These are phyloP conservation scores for Plicaturopsis crispa DNA, from an alignment of 768 basidiomycete genomes.

Conservation along the genomic window DNA sequence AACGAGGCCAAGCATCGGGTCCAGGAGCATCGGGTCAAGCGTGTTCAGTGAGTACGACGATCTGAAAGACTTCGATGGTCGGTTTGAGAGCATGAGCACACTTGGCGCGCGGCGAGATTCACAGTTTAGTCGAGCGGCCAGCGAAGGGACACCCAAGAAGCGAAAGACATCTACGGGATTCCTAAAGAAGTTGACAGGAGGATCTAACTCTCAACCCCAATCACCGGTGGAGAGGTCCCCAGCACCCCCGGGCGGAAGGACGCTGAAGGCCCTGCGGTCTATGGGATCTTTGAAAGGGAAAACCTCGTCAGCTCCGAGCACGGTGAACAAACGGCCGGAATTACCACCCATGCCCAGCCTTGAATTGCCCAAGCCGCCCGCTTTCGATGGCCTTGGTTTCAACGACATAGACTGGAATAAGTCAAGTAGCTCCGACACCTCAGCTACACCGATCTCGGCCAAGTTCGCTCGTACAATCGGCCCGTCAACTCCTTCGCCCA, in stretches of 20 bases:
- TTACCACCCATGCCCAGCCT: slow-evolving; percentile 45
- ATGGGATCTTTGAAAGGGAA: slow-evolving; percentile 74
- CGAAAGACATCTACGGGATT: slow-evolving; percentile 65
- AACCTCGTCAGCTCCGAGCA: slow-evolving; percentile 21
- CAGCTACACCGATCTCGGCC: slow-evolving; percentile 13
- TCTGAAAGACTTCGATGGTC: slow-evolving; percentile 77
- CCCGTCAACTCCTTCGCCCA: slow-evolving; percentile 11
- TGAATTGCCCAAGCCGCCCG: slow-evolving; percentile 43
- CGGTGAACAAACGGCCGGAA: slow-evolving; percentile 26
- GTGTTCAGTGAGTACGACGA: slow-evolving; percentile 86
- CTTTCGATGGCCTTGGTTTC: slow-evolving; percentile 51
- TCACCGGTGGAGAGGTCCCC: slow-evolving; percentile 26
- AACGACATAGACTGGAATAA: slow-evolving; percentile 47
- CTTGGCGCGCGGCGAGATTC: slow-evolving; percentile 38
- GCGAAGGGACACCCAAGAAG: slow-evolving; percentile 32
- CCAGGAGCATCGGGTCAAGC: slow-evolving; percentile 68
- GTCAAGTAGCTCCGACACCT: slow-evolving; percentile 13
- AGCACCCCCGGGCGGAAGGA: slow-evolving; percentile 33
- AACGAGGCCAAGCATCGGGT: slow-evolving; percentile 15
- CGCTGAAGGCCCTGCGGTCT: slow-evolving; percentile 67
- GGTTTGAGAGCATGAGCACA: slow-evolving; percentile 77
- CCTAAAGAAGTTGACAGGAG: slow-evolving; percentile 52
- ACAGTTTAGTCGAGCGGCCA: slow-evolving; percentile 13
- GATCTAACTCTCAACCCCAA: slow-evolving; percentile 35
- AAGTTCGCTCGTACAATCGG: slow-evolving; percentile 16